Conservation (phyloP, 768 basidiomycete genomes). For the Auriscalpium vulgare region DNA sequence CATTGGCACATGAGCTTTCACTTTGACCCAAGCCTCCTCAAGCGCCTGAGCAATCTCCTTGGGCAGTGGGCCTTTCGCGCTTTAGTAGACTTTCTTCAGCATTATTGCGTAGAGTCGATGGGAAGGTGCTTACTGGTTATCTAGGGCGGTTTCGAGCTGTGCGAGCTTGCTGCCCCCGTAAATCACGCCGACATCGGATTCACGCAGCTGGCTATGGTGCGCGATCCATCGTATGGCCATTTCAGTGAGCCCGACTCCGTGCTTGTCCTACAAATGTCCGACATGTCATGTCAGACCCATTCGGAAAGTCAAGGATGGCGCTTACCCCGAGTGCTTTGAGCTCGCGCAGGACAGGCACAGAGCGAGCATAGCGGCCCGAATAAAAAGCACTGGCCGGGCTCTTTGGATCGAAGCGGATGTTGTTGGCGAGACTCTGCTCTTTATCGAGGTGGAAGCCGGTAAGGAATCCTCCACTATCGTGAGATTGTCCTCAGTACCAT, state of each 20-base stretch:
- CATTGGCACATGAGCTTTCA: constrained; percentile 12
- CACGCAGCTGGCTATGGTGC: constrained; percentile 32
- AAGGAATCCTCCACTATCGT: constrained; percentile 17
- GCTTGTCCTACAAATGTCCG: constrained; percentile 21
- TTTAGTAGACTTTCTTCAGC: not conserved
- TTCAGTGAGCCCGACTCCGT: constrained; percentile 28
- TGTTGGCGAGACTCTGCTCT: not conserved
- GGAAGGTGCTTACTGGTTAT: constrained; percentile 8
- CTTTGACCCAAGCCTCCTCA: constrained; percentile 28
- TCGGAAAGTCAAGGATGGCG: not conserved
- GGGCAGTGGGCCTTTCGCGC: constrained; percentile 27
- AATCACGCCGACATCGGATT: constrained; percentile 26
- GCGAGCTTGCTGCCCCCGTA: constrained; percentile 30
- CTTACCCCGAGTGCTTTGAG: not conserved
- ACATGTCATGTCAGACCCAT: not conserved
- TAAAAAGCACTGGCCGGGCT: not conserved
- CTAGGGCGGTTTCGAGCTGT: constrained; percentile 26
- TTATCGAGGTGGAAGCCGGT: constrained; percentile 11
- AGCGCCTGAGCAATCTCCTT: constrained; percentile 28
- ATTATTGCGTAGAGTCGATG: not conserved
- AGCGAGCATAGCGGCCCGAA: not conserved
- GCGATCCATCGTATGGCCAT: constrained; percentile 33
- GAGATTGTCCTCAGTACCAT: not conserved
- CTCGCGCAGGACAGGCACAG: not conserved
- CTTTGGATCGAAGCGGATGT: not conserved